These are phyloP conservation scores for Pinguiococcus pyrenoidosus DNA, from an alignment of 108 stramenopile species.

Conservation along the genomic window DNA sequence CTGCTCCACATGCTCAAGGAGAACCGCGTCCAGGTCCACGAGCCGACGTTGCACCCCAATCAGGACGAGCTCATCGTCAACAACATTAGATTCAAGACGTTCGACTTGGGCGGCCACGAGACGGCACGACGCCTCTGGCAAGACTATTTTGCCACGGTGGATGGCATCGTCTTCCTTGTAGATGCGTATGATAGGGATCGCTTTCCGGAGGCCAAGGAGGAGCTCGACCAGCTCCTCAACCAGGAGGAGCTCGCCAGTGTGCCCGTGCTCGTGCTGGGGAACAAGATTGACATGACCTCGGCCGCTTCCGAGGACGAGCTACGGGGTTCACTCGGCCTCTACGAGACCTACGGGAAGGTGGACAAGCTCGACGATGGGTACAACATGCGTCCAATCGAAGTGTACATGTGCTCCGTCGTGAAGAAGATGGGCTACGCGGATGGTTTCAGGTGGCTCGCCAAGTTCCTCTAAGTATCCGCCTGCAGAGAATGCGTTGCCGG, in stretches of 20 bases:
- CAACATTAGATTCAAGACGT: slow-evolving; percentile 83
- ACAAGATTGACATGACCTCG: slow-evolving; percentile 93
- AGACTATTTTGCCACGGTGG: slow-evolving; percentile 91
- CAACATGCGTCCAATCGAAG: slow-evolving; percentile 70
- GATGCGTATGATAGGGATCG: slow-evolving; percentile 78
- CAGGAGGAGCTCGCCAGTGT: slow-evolving; percentile 78
- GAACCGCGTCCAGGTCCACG: slow-evolving; percentile 80
- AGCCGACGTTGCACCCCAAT: slow-evolving; percentile 77
- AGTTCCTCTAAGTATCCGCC: slow-evolving; percentile 72
- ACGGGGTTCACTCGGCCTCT: slow-evolving; percentile 81
- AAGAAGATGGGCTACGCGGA: slow-evolving; percentile 97
- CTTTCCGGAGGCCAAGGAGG: slow-evolving; percentile 96
- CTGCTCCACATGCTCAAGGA: slow-evolving; percentile 92
- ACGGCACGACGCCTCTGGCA: slow-evolving; percentile 69
- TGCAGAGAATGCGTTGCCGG: too few relatives aligned
- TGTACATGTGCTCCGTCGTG: slow-evolving; percentile 96
- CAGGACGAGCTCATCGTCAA: slow-evolving; percentile 80
- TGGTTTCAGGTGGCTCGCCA: slow-evolving; percentile 90
- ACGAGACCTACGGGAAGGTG: slow-evolving; percentile 97
- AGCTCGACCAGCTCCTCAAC: slow-evolving; percentile 59
- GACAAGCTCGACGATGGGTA: slow-evolving; percentile 63
- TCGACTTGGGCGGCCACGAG: slow-evolving; percentile 91
- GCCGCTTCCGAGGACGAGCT: slow-evolving; percentile 93
- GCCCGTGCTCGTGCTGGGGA: slow-evolving; percentile 95
- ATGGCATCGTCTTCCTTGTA: slow-evolving; percentile 92